Base-by-base conservation (phyloP, 805 yeast species). In the Saturnispora dispora region DNA sequence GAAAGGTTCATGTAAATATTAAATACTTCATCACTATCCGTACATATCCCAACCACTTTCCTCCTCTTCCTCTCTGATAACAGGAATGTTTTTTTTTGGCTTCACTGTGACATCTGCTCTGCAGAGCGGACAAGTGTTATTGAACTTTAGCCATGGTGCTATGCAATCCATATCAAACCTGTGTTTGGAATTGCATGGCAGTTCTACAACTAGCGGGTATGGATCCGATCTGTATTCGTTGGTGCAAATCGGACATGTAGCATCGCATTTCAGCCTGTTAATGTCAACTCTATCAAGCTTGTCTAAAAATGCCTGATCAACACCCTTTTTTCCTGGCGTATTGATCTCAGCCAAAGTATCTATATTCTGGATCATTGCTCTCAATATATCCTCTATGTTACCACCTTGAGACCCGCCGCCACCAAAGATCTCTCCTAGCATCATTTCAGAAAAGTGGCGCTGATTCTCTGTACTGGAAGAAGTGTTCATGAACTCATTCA, bases 151-250 rank as follows among this genome's bases (percentile, higher is more conserved):
- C 98, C 98, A 90, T 0, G 95, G 93, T 0, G 85, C 83, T 37
- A 91, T 81, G 64, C 97, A 90, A 58, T 91, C 97, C 56, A 89
- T 71, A 63, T 90, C 98, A 66, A 86, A 90, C 41, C 75, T 75
- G 65, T 90, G 98, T 36, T 71, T 75, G 7, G 68, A 63, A 39
- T 74, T 72, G 66, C 98, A 90, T 3, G 83, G 83, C 25, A 90
- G 71, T 57, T 76, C 71, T 17, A 88, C 96, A 11, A 90, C 81
- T 46, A 90, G 69, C 2, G 96, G 96, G 60, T 83, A 82, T 45
- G 79, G 71, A 62, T 88, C 95, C 33, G 81, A 84, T 3, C 76
- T 69, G 60, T 80, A 90, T 52, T 76, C 78, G 56, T 77, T 78
- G 20, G 93, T 85, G 60, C 98, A 90, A 39, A 90, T 90, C 1